phyloP scores from a whole-genome alignment of 345 rosid species.

The Ceriops zippeliana region DNA sequence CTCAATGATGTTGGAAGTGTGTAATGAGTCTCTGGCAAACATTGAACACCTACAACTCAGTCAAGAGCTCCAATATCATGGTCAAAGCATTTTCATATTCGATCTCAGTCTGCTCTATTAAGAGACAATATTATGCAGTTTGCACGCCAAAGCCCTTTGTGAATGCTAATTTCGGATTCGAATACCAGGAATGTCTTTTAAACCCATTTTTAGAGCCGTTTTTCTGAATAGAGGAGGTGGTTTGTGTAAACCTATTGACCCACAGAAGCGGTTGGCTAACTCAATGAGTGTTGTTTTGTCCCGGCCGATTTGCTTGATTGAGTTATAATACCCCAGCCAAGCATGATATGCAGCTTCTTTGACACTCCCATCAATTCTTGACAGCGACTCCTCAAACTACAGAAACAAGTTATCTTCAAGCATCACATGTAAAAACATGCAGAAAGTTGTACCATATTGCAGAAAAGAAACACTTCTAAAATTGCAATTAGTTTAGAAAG shows the following conservation, averaged over 20 bases:
- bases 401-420: constrained; percentile 14
- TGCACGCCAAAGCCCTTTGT: not conserved
- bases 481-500: constrained; percentile 7
- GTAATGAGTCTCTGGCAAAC: not conserved
- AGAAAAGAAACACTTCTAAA: not conserved
- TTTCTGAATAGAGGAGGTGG: constrained; percentile 75
- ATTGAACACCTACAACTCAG: constrained; percentile 8
- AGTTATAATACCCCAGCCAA: constrained; percentile 93
- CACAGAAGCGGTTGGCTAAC: constrained; percentile 65
- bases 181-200: constrained; percentile 75
- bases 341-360: constrained; percentile 97
- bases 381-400: constrained; percentile 67
- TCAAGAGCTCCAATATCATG: constrained; percentile 7
- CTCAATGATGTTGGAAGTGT: not conserved
- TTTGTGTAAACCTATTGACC: constrained; percentile 73
- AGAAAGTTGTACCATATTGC: not conserved
- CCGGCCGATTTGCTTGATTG: constrained; percentile 76
- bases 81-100: constrained; percentile 4
- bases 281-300: constrained; percentile 84
- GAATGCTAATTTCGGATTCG: constrained; percentile 35
- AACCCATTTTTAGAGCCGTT: constrained; percentile 94
- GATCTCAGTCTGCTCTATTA: not conserved
- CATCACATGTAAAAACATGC: constrained; percentile 1
- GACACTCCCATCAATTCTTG: constrained; percentile 64
- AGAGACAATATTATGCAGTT: not conserved